Conservation (phyloP, 2,329 filamentous ascomycete genomes). For the Stachybotrys chartarum region DNA sequence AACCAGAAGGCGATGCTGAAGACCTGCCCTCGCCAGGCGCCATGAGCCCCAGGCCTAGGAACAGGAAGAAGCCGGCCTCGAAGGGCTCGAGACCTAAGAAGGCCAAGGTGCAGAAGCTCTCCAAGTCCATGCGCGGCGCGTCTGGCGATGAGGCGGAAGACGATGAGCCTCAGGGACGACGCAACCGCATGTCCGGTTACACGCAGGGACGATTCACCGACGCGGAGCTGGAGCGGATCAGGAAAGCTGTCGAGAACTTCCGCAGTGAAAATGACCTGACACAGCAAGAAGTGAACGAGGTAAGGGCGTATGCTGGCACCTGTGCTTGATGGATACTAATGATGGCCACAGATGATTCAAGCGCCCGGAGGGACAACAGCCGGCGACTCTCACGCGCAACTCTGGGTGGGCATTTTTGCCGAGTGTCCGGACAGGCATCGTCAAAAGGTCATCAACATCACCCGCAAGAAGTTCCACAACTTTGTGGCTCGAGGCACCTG, state of each 20-base stretch:
- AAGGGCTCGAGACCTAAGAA: slow-evolving; percentile 13
- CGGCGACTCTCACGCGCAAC: slow-evolving; percentile 27
- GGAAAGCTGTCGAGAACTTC: slow-evolving; percentile 35
- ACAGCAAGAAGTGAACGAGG: slow-evolving; percentile 38
- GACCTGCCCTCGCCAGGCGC: slow-evolving; percentile 26
- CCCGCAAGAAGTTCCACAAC: slow-evolving; percentile 59
- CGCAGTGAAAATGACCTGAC: slow-evolving; percentile 33
- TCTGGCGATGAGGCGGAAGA: slow-evolving; percentile 11
- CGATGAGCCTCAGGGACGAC: slow-evolving; percentile 8
- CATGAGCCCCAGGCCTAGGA: slow-evolving; percentile 20
- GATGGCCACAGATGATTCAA: slow-evolving; percentile 24
- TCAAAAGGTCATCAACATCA: slow-evolving; percentile 47
- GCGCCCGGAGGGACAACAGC: slow-evolving; percentile 26
- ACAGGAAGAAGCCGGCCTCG: slow-evolving; percentile 19
- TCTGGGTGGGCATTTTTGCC: slow-evolving; percentile 44
- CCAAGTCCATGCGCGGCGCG: slow-evolving; percentile 14
- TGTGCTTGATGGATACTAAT: slow-evolving; percentile 6
- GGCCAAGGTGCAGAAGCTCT: slow-evolving; percentile 8
- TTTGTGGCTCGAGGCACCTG: slow-evolving; percentile 47
- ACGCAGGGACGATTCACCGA: slow-evolving; percentile 35
- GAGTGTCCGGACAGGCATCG: slow-evolving; percentile 43
- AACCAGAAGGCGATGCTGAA: slow-evolving; percentile 8
- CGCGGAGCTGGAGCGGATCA: slow-evolving; percentile 34
- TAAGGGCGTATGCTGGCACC: slow-evolving; percentile 18
- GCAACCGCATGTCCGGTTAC: slow-evolving; percentile 17